A percentile compares a stretch with the other conserved stretches of the same genome.
phyloP scores from a whole-genome alignment of 352 stramenopile species.

The Phytophthora agathidicida region DNA sequence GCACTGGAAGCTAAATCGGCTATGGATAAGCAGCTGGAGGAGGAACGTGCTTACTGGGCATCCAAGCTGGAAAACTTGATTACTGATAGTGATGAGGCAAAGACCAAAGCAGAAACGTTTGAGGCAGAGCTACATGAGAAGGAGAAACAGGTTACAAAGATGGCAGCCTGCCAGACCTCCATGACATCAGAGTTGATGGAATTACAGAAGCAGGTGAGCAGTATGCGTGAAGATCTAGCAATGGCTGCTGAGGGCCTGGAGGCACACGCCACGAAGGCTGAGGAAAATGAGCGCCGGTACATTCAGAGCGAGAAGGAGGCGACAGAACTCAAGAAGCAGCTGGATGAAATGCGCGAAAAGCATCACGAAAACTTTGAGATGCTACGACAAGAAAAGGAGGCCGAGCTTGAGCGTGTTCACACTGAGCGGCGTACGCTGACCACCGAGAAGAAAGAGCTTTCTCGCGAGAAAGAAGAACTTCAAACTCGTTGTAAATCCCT shows the following conservation, averaged over 20 bases:
- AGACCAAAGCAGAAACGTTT: slow-evolving; percentile 47
- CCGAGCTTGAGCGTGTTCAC: slow-evolving; percentile 53
- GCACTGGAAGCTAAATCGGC: slow-evolving; percentile 19
- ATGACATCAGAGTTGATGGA: slow-evolving; percentile 70
- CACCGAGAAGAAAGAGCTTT: slow-evolving; percentile 36
- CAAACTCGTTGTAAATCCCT: slow-evolving; percentile 35
- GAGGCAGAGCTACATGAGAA: slow-evolving; percentile 56
- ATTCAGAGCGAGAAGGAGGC: slow-evolving; percentile 62
- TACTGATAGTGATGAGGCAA: slow-evolving; percentile 54
- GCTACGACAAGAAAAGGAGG: slow-evolving; percentile 65
- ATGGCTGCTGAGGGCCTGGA: slow-evolving; percentile 75
- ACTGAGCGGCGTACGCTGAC: slow-evolving; percentile 40
- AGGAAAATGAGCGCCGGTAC: slow-evolving; percentile 58
- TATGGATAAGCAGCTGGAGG: slow-evolving; percentile 50
- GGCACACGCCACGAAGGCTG: slow-evolving; percentile 60
- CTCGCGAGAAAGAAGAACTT: slow-evolving; percentile 36
- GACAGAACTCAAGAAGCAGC: slow-evolving; percentile 48
- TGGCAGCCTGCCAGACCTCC: slow-evolving; percentile 58
- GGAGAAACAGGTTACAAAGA: slow-evolving; percentile 75
- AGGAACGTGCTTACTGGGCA: slow-evolving; percentile 75
- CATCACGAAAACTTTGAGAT: slow-evolving; percentile 69
- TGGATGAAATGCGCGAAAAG: slow-evolving; percentile 60
- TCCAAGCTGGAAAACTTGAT: slow-evolving; percentile 73
- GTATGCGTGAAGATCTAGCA: slow-evolving; percentile 68
- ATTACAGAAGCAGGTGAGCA: slow-evolving; percentile 61